phyloP scores from a whole-genome alignment of 495 filamentous ascomycete genomes.

The Alectoria sarmentosa region DNA sequence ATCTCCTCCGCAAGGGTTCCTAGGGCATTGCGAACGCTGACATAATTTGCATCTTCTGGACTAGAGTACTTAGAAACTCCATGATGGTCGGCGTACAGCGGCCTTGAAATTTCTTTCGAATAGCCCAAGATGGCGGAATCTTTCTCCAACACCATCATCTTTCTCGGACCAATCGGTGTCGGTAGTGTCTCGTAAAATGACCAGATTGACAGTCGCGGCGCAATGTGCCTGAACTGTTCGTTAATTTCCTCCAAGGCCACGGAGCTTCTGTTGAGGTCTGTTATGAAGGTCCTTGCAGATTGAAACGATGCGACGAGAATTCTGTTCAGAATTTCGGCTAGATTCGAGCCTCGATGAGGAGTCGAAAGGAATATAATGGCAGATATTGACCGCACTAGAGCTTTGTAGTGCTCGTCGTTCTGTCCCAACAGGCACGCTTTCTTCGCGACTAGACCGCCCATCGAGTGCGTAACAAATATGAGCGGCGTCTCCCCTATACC shows the following conservation, averaged over 20 bases:
- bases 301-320: conserved; percentile 28
- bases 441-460: conserved; percentile 44
- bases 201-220: conserved; percentile 31
- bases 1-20: too few relatives aligned
- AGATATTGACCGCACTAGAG: conserved; percentile 30
- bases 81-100: conserved; percentile 43
- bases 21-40: not conserved
- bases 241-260: conserved; percentile 30
- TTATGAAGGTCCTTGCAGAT: conserved; percentile 3
- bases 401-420: conserved; percentile 34
- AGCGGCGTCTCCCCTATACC: conserved; percentile 31
- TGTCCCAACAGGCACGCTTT: conserved; percentile 37
- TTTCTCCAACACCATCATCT: conserved; percentile 7
- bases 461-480: conserved; percentile 39
- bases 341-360: conserved; percentile 42
- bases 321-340: conserved; percentile 35
- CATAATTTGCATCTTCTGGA: conserved; percentile 37
- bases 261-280: not conserved
- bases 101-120: conserved; percentile 33
- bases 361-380: conserved; percentile 43
- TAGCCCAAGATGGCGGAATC: conserved; percentile 41
- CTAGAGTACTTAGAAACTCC: conserved; percentile 42
- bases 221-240: conserved; percentile 42
- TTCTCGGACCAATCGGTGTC: conserved; percentile 32
- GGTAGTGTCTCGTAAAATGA: conserved; percentile 45